Base-by-base conservation (phyloP, 2,329 filamentous ascomycete species). In the Eutypa lata region DNA sequence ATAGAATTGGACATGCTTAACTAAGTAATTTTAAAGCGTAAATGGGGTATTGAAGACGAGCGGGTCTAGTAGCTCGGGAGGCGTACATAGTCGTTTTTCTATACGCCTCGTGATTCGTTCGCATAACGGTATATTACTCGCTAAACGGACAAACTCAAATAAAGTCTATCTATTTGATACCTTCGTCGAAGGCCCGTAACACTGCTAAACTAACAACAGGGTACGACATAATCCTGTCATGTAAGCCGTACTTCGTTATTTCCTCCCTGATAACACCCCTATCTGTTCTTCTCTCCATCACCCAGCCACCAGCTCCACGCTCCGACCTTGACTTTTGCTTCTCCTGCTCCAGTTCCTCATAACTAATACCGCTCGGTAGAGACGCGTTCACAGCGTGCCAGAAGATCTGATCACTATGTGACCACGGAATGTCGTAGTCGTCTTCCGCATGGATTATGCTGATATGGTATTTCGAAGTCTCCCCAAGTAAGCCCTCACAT, bases 171-270 rank as follows among this genome's bases (percentile, higher is more conserved):
- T 44, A 44, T 24, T 22, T 2, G 3, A 28, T 16, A 26, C 22
- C 13, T 14, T 4, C 19, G 31, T 47, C 48, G 37, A 83, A 79
- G 0, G 75, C 75, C 7, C 73, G 69, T 59, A 76, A 71, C 8
- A 83, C 70, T 2, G 81, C 80, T 53, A 79, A 60, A 40, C 74
- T 78, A 0, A 82, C 73, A 4, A 80, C 69, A 1, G 80, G 79
- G 62, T 82, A 79, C 3, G 76, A 76, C 81, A 84, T 84, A 47
- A 82, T 75, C 33, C 74, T 71, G 65, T 85, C 82, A 51, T 85
- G 81, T 16, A 82, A 62, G 0, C 81, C 81, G 57, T 77, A 76
- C 63, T 80, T 80, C 5, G 81, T 53, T 7, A 85, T 78, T 48
- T 83, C 73, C 59, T 83, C 75, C 49, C 76, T 68, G n/a, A 85